Base-by-base conservation (phyloP, 768 basidiomycete species). In the Psilocybe subaeruginosa region DNA sequence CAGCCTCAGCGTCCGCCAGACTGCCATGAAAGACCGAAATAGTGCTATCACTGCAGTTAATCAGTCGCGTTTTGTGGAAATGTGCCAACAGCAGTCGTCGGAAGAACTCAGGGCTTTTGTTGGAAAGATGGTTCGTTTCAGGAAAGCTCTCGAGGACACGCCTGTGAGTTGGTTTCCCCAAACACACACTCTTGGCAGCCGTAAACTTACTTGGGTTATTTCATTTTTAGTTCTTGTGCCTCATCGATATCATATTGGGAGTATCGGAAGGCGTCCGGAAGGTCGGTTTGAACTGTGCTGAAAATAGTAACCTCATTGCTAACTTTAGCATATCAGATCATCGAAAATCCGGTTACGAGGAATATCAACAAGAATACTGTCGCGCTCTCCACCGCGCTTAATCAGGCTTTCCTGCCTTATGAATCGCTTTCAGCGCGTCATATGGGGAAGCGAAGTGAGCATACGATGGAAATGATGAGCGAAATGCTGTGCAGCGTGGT, bases 351-450 rank as follows among this genome's bases (percentile, higher is more conserved):
- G 0, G 56, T 58, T 5, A 65, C 60, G n/a, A 56, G 45, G 49
- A 66, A 68, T 51, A 66, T 65, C 53, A 68, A 70, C 48, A 64
- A 66, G 23, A 63, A 66, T 45, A 68, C 66, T n/a, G 54, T 63
- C 8, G 62, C 59, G 19, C 58, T 52, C 8, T 61, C 65, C 41
- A 63, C 51, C 41, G 59, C 62, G 29, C 53, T 68, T 27, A 63
- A 64, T 7, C 56, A 47, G 19, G 65, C 67, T 2, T 58, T 67
- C 30, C 31, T 31, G 37, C 67, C 65, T 11, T 67, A 61, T 37
- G 64, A 64, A 53, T 49, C 54, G 2, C 37, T 68, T 16, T 68
- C 69, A 3, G 52, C 62, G 23, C 64, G 67, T 1, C 60, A 67
- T 47, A 17, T 67, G 19, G 62, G 56, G 8, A 70, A 70, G 53